These are phyloP conservation scores for Suillus americanus DNA, from an alignment of 768 basidiomycete species.

Conservation along the genomic window DNA sequence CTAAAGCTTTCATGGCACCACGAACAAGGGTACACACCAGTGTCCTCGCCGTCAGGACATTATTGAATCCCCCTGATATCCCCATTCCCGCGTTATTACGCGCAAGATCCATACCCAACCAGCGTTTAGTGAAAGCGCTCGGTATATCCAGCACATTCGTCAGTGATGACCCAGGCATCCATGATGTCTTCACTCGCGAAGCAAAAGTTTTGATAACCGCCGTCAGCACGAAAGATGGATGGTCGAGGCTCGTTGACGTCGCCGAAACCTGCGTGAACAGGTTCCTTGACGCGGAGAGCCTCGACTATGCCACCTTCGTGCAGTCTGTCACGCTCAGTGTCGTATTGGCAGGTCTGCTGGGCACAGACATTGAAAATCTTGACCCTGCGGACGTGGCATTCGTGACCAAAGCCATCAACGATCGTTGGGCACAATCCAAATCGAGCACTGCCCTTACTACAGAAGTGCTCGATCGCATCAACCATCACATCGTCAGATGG, in stretches of 20 bases:
- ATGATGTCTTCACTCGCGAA: constrained; percentile 26
- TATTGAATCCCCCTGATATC: constrained; percentile 18
- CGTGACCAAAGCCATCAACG: constrained; percentile 42
- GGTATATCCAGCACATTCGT: constrained; percentile 53
- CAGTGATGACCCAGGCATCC: constrained; percentile 28
- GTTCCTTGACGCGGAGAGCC: neutral
- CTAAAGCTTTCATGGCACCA: neutral
- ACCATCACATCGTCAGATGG: constrained; percentile 36
- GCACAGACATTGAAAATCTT: constrained; percentile 28
- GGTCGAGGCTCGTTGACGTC: constrained; percentile 15
- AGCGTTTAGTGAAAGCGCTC: constrained; percentile 27
- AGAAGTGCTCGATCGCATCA: constrained; percentile 24
- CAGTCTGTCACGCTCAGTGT: constrained; percentile 39
- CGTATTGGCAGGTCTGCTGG: constrained; percentile 39
- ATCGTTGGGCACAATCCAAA: constrained; percentile 39
- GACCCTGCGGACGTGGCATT: constrained; percentile 31
- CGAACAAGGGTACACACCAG: constrained; percentile 14
- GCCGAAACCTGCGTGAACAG: constrained; percentile 11
- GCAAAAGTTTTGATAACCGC: constrained; percentile 23
- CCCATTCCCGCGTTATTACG: constrained; percentile 16
- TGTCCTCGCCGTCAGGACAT: neutral
- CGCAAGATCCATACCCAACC: constrained; percentile 21
- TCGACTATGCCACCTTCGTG: constrained; percentile 35
- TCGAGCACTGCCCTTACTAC: constrained; percentile 27
- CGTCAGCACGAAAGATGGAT: constrained; percentile 10